Evolutionary conservation across 345 rosid species (phyloP).

Genomic region (Psidium guajava): DNA sequence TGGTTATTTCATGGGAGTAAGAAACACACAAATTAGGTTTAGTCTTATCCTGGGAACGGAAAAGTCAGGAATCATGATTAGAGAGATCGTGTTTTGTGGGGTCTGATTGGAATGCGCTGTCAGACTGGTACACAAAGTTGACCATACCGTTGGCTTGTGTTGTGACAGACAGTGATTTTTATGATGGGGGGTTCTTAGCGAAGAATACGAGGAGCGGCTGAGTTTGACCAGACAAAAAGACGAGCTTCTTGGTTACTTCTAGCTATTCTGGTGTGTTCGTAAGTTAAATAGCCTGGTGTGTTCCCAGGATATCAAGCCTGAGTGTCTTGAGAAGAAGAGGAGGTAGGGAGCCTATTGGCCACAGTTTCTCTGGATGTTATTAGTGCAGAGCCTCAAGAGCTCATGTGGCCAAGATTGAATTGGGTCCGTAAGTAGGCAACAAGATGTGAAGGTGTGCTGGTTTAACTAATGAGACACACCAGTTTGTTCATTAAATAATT

Average conservation of each 20-base stretch:
- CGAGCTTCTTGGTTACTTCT: neutral
- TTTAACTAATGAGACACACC: neutral
- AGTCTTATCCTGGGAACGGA: neutral
- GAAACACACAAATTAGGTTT: neutral
- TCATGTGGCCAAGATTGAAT: neutral
- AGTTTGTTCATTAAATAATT: neutral
- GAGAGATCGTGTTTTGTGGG: neutral
- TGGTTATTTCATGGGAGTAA: neutral
- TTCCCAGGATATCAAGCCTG: neutral
- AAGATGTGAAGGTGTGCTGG: neutral
- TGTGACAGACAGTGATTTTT: neutral
- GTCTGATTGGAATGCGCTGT: neutral
- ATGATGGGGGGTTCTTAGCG: neutral
- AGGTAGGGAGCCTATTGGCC: neutral
- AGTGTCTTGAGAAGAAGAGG: neutral
- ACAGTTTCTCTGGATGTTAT: neutral
- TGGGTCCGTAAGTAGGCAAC: neutral
- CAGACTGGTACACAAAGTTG: neutral
- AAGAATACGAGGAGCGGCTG: neutral
- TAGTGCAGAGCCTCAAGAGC: neutral
- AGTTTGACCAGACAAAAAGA: neutral
- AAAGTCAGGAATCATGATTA: neutral
- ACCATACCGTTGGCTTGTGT: neutral
- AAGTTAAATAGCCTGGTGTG: neutral
- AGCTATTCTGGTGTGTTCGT: neutral